phyloP scores from a whole-genome alignment of 2,329 filamentous ascomycete genomes.

The Pyrenophora tritici-repentis region DNA sequence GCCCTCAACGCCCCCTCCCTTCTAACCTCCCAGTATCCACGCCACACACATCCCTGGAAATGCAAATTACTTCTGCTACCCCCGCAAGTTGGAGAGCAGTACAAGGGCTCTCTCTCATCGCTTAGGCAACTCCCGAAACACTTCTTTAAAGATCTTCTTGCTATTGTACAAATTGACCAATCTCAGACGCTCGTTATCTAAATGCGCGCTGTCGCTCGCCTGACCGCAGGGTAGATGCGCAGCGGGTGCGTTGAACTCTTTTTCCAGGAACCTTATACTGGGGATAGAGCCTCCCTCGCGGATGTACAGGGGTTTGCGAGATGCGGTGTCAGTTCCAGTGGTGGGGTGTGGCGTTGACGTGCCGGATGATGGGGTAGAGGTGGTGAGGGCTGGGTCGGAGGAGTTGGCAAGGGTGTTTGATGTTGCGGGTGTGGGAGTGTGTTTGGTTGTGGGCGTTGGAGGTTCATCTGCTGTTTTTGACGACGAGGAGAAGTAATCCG shows the following conservation, averaged over 20 bases:
- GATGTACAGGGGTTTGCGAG: constrained; percentile 80
- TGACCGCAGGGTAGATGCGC: constrained; percentile 94
- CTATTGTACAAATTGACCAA: constrained; percentile 88
- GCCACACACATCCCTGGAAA: no score
- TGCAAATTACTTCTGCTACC: no score
- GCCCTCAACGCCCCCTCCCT: no score
- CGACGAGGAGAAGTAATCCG: constrained; percentile 21
- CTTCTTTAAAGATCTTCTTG: constrained; percentile 84
- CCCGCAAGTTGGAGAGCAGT: no score
- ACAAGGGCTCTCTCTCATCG: constrained; percentile 1
- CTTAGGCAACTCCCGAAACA: constrained; percentile 69
- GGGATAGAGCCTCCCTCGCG: constrained; percentile 95
- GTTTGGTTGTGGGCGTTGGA: constrained; percentile 7
- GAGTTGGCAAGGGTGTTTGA: constrained; percentile 57
- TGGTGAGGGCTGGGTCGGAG: constrained; percentile 23
- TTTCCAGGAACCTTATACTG: constrained; percentile 90
- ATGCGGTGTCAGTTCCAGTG: not conserved
- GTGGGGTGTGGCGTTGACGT: constrained; percentile 1
- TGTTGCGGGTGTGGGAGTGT: constrained; percentile 52
- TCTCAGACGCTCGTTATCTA: constrained; percentile 92
- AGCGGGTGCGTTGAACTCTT: constrained; percentile 88
- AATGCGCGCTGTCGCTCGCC: constrained; percentile 88
- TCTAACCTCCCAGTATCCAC: no score
- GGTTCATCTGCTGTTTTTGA: constrained; percentile 15
- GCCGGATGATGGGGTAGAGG: constrained; percentile 1